phyloP scores from a whole-genome alignment of 2,329 filamentous ascomycete genomes.

The Calycina marina region DNA sequence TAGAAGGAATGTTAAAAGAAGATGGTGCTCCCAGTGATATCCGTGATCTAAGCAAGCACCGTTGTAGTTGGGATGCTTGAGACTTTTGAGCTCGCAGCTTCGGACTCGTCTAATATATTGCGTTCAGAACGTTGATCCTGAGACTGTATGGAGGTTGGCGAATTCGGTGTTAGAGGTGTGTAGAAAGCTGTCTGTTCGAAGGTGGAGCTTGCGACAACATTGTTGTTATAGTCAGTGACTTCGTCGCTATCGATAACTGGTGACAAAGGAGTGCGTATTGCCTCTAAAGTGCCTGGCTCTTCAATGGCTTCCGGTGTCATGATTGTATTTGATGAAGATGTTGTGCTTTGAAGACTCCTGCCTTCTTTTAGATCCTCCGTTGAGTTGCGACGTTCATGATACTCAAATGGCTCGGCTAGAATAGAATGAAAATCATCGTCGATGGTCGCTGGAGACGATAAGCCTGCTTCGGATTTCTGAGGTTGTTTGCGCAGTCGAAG shows the following conservation, averaged over 20 bases:
- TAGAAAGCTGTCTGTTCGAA: constrained; percentile 20
- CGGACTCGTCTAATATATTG: neutral
- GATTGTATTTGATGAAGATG: too few species aligned
- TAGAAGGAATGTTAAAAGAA: too few species aligned
- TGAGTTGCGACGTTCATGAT: constrained; percentile 39
- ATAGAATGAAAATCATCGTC: constrained; percentile 38
- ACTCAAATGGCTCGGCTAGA: constrained; percentile 29
- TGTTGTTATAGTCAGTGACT: too few species aligned
- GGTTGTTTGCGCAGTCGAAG: constrained; percentile 45
- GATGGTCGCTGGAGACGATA: constrained; percentile 10
- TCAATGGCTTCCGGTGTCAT: too few species aligned
- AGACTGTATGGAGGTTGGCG: constrained; percentile 2
- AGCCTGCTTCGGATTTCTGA: constrained; percentile 25
- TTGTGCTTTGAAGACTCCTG: too few species aligned
- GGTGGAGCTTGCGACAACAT: too few species aligned
- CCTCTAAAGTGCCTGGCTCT: too few species aligned
- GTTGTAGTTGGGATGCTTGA: constrained; percentile 1
- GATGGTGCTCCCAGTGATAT: too few species aligned
- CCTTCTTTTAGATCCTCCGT: too few species aligned
- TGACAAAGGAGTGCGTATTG: constrained; percentile 38
- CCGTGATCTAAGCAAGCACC: neutral
- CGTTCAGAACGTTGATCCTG: neutral
- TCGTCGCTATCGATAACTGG: constrained; percentile 28
- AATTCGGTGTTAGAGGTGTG: constrained; percentile 18
- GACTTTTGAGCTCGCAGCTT: constrained; percentile 1